phyloP scores from a whole-genome alignment of 306 rosid genomes.

The Vigna trinervia region DNA sequence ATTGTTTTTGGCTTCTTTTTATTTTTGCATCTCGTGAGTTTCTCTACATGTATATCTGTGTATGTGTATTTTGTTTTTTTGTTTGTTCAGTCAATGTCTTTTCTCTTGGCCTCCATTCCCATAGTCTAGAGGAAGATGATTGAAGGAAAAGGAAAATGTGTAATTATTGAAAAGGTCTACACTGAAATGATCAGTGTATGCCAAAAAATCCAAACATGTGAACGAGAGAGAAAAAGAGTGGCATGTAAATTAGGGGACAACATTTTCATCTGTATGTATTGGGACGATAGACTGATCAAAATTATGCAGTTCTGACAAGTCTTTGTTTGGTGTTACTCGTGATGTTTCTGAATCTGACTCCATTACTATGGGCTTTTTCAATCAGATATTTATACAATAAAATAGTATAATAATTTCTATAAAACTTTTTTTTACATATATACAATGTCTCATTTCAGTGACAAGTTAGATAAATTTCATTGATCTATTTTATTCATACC shows the following conservation, averaged over 20 bases:
- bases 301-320: conserved; percentile 44
- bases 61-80: not conserved
- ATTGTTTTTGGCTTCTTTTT: conserved; percentile 53
- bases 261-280: conserved; percentile 16
- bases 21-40: conserved; percentile 58
- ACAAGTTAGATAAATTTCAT: too few species aligned
- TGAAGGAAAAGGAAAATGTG: conserved; percentile 24
- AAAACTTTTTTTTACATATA: too few species aligned
- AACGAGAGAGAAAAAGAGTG: conserved; percentile 32
- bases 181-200: conserved; percentile 40
- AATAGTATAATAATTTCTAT: too few species aligned
- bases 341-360: conserved; percentile 22
- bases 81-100: conserved; percentile 6
- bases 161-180: conserved; percentile 38
- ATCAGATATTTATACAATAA: too few species aligned
- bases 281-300: conserved; percentile 20
- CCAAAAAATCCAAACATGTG: conserved; percentile 20
- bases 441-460: too few species aligned
- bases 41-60: conserved; percentile 9
- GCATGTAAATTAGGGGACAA: conserved; percentile 43
- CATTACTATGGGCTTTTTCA: too few species aligned
- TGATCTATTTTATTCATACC: too few species aligned
- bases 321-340: conserved; percentile 43
- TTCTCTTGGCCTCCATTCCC: conserved; percentile 15
- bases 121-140: conserved; percentile 33